Base-by-base conservation (phyloP, 805 yeast genomes). In the Candida ponderosae region DNA sequence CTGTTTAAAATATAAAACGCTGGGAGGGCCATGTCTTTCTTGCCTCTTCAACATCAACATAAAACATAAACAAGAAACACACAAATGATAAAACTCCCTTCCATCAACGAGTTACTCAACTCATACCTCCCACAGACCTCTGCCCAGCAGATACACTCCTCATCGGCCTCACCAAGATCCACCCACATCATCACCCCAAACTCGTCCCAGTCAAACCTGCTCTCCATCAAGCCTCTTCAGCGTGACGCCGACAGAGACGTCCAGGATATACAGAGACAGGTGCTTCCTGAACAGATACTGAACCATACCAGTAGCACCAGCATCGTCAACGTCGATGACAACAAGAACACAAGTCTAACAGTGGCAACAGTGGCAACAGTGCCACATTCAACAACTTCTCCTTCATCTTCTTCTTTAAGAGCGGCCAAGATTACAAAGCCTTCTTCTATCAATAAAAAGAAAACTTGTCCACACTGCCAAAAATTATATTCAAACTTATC, bases 401-500 rank as follows among this genome's bases (percentile, higher is more conserved):
- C 33, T 14, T 5, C 26, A 19, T 31, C 28, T 6, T 38, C 40
- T 8, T 36, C 52, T 19, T 33, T 46, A 8, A 29, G 45, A n/a
- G 31, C 51, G 20, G 36, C 51, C 37, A 47, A 39, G 20, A 32
- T 40, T 56, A 65, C 65, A 40, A 62, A 60, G 38, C 75, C 75
- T 19, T n/a, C n/a, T n/a, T n/a, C n/a, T n/a, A n/a, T n/a, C n/a
- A 63, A 86, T 38, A 75, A 73, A 59, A 81, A 79, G 68, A 71
- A 79, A 54, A 81, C 79, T 58, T 82, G 93, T 51, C 80, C 83
- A 0, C 76, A 74, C 37, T 82, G 93, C 54, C 69, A 66, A 44
- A 65, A 75, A 38, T 78, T 65, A 51, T 88, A 81, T 57, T 75
- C 86, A 39, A 88, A 87, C 54, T 64, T 87, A 47, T 85, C 90